Evolutionary conservation across 257 asterid species (phyloP), one percentile per base, ranked within the genome.

Genomic region (Solanum piurae): DNA sequence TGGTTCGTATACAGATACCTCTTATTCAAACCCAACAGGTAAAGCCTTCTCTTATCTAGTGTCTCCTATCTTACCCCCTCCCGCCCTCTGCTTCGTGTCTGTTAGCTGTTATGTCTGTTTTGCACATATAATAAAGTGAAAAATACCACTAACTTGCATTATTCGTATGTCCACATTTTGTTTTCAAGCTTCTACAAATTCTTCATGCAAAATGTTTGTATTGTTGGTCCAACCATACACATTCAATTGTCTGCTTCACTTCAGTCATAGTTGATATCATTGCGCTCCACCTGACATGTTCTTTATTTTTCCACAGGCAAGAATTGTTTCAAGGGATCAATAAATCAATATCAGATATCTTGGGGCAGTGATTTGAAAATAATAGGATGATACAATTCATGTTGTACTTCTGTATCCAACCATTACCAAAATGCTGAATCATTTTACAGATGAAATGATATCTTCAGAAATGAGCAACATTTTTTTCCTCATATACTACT

Each of bases 21-120:
- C 92, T 82, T 97, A 85, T 97, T 94, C 97, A 97, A 93, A 91
- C 99, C 99, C 20, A 94, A 95, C 86, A 87, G 99, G 99, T 97
- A 89, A 86, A 60, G 3, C 82, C 40, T 74, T 38, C 31, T n/a
- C 58, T 58, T 34, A 8, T 3, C 34, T 8, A 12, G 21, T 69
- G 27, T 16, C 85, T 80, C 85, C 85, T 27, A 27, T 46, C 66
- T 44, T 80, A 80, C 85, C 6, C 66, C 27, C 40, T n/a, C 21
- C 62, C 37, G 3, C n/a, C 5, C 33, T 34, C 49, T n/a, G 21
- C 64, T 55, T 55, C 64, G 9, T 27, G 36, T 23, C 76, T 37
- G 21, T n/a, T 21, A 21, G 73, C 80, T 60, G 60, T 34, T 85
- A 29, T 14, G 2, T 27, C 40, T 34, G 46, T 58, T 84, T 83